A percentile compares a stretch with the other conserved stretches of the same genome.
These are phyloP conservation scores for Cyclospora cayetanensis DNA, from an alignment of 169 alveolate species.

Conservation along the genomic window DNA sequence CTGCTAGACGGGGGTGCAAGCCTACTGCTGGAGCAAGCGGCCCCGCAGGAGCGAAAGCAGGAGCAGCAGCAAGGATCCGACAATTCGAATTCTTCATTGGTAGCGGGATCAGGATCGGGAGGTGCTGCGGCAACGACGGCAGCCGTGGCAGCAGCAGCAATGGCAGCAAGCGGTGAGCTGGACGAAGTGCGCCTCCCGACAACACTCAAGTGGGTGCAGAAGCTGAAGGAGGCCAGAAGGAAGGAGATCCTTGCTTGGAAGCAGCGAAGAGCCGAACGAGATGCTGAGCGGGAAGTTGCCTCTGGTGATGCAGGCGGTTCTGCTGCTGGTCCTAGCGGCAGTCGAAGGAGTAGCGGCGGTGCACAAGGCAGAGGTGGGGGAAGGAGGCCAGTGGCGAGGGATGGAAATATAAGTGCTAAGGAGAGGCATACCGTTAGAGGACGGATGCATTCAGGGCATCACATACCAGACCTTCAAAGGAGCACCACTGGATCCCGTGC, in stretches of 20 bases:
- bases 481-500: no score
- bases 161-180: not conserved
- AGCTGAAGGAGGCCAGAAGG: constrained; percentile 38
- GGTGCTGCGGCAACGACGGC: constrained; percentile 14
- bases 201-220: constrained; percentile 67
- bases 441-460: no score
- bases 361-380: no score
- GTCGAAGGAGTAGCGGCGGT: no score
- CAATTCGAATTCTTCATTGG: not conserved
- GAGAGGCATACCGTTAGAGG: no score
- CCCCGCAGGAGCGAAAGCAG: constrained; percentile 60
- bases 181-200: constrained; percentile 71
- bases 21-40: constrained; percentile 19
- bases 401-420: no score
- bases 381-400: no score
- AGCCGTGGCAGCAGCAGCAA: constrained; percentile 31
- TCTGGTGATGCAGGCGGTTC: no score
- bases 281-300: no score
- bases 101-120: not conserved
- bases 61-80: not conserved
- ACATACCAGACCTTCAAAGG: no score
- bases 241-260: constrained; percentile 41
- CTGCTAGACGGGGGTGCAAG: constrained; percentile 63
- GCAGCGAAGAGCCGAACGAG: constrained; percentile 64
- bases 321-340: no score